phyloP scores from a whole-genome alignment of 2,329 filamentous ascomycete genomes.

The Fusarium sp. region DNA sequence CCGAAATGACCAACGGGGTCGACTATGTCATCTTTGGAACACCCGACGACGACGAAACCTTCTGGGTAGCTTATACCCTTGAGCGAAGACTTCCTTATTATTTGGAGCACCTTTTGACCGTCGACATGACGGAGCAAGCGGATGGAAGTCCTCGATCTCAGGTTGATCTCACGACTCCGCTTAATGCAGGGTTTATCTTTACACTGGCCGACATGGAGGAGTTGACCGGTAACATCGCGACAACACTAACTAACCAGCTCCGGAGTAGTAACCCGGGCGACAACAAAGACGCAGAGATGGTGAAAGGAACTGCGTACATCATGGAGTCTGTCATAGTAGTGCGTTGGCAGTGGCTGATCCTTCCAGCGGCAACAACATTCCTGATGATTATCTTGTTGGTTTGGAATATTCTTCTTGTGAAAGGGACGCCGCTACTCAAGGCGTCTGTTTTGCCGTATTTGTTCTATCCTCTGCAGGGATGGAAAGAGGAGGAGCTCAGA shows the following conservation, averaged over 20 bases:
- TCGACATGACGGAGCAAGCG: background rate
- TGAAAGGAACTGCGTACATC: background rate
- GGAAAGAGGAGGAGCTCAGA: background rate
- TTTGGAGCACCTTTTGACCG: background rate
- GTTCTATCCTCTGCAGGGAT: background rate
- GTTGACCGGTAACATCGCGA: background rate
- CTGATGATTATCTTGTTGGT: background rate
- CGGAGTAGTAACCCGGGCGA: background rate
- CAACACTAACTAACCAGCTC: background rate
- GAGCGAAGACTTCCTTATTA: background rate
- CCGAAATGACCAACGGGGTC: background rate
- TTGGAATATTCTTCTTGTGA: background rate
- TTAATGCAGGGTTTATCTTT: background rate
- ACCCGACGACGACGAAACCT: background rate
- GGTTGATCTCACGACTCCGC: background rate
- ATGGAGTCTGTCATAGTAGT: background rate
- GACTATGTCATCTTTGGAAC: background rate
- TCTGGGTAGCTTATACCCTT: background rate
- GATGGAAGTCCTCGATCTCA: background rate
- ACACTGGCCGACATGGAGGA: background rate
- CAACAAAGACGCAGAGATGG: background rate
- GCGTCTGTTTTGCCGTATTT: background rate
- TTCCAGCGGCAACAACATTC: background rate
- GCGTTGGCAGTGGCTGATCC: background rate
- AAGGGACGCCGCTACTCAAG: background rate